These are phyloP conservation scores for Lomentospora prolificans DNA, from an alignment of 2,329 filamentous ascomycete species.

Conservation along the genomic window DNA sequence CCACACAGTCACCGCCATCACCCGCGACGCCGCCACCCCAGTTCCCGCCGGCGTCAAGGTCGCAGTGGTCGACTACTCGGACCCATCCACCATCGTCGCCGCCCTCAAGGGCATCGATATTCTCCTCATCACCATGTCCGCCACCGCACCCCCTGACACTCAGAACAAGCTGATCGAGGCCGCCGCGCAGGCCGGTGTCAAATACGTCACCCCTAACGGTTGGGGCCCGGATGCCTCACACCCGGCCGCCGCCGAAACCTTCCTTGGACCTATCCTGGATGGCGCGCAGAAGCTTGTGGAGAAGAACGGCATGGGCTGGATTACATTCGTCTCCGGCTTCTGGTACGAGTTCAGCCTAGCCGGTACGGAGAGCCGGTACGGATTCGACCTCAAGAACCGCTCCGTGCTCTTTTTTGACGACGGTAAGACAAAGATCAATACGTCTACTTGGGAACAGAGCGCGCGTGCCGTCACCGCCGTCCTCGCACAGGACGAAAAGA, in stretches of 20 bases:
- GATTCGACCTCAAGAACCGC: constrained; percentile 37
- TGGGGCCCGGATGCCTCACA: constrained; percentile 25
- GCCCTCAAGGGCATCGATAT: constrained; percentile 45
- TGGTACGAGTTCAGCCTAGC: constrained; percentile 43
- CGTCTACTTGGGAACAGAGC: constrained; percentile 49
- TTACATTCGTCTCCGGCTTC: constrained; percentile 33
- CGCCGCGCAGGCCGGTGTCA: constrained; percentile 38
- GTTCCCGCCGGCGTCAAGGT: constrained; percentile 33
- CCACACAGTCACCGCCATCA: constrained; percentile 42
- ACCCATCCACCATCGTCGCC: constrained; percentile 29
- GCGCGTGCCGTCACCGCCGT: constrained; percentile 43
- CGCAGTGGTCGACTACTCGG: constrained; percentile 32
- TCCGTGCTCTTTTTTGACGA: constrained; percentile 41
- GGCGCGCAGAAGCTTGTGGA: constrained; percentile 26
- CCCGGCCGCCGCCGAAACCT: constrained; percentile 20
- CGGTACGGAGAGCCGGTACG: constrained; percentile 24
- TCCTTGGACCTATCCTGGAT: constrained; percentile 13
- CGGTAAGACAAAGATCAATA: constrained; percentile 45
- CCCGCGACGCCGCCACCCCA: constrained; percentile 28
- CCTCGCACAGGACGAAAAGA: constrained; percentile 34
- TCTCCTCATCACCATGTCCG: constrained; percentile 39
- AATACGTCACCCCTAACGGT: constrained; percentile 41
- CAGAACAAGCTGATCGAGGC: constrained; percentile 36
- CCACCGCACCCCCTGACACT: constrained; percentile 27
- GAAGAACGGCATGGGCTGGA: constrained; percentile 20